Evolutionary conservation across 345 rosid species (phyloP).

Genomic region (Eucalyptus tenuipes): DNA sequence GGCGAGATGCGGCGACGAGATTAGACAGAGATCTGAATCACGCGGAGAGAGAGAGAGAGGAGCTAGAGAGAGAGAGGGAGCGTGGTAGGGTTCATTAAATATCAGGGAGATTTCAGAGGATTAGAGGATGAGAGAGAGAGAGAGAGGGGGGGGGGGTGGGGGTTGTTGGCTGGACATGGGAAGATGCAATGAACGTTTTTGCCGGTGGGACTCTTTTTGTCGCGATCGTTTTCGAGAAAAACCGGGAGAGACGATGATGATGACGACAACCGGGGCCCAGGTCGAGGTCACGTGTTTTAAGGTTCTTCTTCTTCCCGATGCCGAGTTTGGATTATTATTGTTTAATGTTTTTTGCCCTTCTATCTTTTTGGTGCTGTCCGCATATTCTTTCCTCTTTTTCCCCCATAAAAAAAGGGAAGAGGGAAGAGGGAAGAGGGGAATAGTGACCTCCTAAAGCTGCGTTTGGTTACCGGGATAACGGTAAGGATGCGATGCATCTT

Average conservation of each 20-base stretch:
- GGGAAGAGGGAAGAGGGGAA: accelerated
- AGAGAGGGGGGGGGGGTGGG: background rate
- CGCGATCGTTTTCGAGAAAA: background rate
- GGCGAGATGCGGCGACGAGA: background rate
- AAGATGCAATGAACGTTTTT: background rate
- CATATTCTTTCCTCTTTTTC: background rate
- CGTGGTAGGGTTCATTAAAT: background rate
- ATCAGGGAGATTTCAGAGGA: background rate
- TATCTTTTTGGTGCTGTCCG: background rate
- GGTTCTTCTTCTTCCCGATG: background rate
- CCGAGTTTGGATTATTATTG: background rate
- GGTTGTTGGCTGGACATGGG: background rate
- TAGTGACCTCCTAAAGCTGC: background rate
- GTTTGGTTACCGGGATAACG: background rate
- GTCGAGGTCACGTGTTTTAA: background rate
- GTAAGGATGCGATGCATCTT: background rate
- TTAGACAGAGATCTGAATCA: background rate
- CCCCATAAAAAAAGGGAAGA: accelerated
- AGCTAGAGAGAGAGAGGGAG: background rate
- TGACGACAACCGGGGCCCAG: background rate
- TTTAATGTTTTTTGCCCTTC: background rate
- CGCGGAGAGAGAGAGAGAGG: background rate
- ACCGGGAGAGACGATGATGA: background rate
- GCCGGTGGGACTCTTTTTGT: background rate
- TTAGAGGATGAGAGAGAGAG: background rate